Conservation (phyloP, 2,329 filamentous ascomycete species). For the Aspergillus ochraceus region DNA sequence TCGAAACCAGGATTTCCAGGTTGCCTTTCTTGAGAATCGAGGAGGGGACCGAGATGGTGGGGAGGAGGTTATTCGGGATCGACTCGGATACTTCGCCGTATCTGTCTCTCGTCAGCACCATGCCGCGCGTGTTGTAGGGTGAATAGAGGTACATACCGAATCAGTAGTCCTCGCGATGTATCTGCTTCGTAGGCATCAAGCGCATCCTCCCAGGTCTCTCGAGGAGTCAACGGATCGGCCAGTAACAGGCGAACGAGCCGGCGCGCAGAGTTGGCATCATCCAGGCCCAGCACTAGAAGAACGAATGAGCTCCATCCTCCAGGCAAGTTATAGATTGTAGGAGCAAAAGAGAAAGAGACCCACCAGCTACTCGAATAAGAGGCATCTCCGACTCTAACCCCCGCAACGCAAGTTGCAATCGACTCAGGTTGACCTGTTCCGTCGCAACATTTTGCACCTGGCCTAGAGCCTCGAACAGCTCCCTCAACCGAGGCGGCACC, state of each 20-base stretch:
- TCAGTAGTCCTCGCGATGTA: conserved; percentile 59
- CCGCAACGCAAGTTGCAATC: conserved; percentile 59
- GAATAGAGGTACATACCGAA: conserved; percentile 53
- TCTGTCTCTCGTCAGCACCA: conserved; percentile 31
- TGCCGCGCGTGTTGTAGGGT: conserved; percentile 31
- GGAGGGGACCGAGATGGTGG: conserved; percentile 58
- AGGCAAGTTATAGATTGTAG: neutral
- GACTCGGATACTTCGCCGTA: conserved; percentile 55
- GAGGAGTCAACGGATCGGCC: conserved; percentile 66
- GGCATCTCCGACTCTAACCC: conserved; percentile 57
- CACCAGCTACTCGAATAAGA: conserved; percentile 57
- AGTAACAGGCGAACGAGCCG: conserved; percentile 68
- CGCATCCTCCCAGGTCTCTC: conserved; percentile 66
- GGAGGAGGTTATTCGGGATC: conserved; percentile 52
- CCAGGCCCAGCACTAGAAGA: conserved; percentile 50
- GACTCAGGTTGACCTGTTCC: conserved; percentile 58
- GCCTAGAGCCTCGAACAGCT: conserved; percentile 55
- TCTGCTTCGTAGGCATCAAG: conserved; percentile 52
- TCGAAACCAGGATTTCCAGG: conserved; percentile 61
- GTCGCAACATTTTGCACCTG: conserved; percentile 54
- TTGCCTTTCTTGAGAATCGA: conserved; percentile 55
- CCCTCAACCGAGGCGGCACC: conserved; percentile 53
- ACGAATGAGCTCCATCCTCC: neutral
- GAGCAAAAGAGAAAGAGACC: conserved; percentile 17
- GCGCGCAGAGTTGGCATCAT: conserved; percentile 52